Evolutionary conservation across 805 yeast genomes (phyloP).

Genomic region (Barnettozyma californica): DNA sequence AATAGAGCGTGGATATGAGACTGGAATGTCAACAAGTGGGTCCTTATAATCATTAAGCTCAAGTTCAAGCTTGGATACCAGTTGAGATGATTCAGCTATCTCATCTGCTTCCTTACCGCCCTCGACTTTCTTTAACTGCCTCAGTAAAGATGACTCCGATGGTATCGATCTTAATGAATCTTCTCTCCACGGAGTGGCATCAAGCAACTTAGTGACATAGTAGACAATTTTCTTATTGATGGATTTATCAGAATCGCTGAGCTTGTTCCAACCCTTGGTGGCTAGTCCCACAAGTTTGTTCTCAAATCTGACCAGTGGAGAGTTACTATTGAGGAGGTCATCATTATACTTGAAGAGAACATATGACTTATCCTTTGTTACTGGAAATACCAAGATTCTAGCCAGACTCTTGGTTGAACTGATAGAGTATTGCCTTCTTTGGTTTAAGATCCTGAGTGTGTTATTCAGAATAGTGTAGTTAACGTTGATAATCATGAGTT

Average conservation of each 20-base stretch:
- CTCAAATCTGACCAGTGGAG: constrained; percentile 36
- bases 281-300: constrained; percentile 45
- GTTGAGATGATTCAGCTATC: constrained; percentile 12
- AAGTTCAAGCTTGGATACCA: constrained; percentile 7
- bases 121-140: constrained; percentile 24
- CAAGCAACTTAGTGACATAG: constrained; percentile 47
- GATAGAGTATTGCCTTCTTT: constrained; percentile 1
- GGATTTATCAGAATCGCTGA: constrained; percentile 48
- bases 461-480: background rate
- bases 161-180: constrained; percentile 73
- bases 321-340: constrained; percentile 28
- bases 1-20: constrained; percentile 45
- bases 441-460: background rate
- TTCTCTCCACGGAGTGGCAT: constrained; percentile 76
- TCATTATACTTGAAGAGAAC: constrained; percentile 61
- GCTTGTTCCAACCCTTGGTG: constrained; percentile 53
- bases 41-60: constrained; percentile 23
- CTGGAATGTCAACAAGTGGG: constrained; percentile 30
- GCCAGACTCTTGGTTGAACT: constrained; percentile 36
- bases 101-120: constrained; percentile 12
- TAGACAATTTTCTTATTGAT: constrained; percentile 57
- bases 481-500: background rate
- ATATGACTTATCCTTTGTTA: constrained; percentile 56
- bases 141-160: constrained; percentile 49
- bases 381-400: constrained; percentile 65